These are phyloP conservation scores for Jamesozyma lodderae DNA, from an alignment of 805 yeast genomes.

Conservation along the genomic window DNA sequence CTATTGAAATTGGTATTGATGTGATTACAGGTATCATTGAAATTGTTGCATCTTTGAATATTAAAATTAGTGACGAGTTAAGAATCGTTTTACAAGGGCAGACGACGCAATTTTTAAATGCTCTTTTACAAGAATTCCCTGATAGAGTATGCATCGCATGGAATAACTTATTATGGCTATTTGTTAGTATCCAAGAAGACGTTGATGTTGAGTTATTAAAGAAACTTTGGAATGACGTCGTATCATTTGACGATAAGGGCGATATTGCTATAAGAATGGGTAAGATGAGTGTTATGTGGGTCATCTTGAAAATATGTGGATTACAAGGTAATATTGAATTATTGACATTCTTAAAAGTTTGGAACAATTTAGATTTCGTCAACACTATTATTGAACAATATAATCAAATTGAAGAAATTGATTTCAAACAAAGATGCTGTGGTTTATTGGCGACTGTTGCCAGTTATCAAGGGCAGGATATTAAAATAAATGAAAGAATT, in stretches of 20 bases:
- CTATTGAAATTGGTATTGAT: constrained; percentile 66
- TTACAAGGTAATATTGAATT: constrained; percentile 10
- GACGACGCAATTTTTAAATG: constrained; percentile 33
- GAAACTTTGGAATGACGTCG: constrained; percentile 14
- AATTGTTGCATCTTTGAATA: constrained; percentile 29
- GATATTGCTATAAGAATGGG: constrained; percentile 29
- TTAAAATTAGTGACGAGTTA: constrained; percentile 4
- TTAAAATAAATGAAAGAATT: constrained; percentile 37
- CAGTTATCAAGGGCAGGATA: constrained; percentile 33
- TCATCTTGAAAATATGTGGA: constrained; percentile 27
- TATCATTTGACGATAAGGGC: constrained; percentile 9
- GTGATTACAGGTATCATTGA: constrained; percentile 69
- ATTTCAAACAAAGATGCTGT: constrained; percentile 31
- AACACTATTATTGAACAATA: constrained; percentile 16
- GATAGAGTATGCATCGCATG: constrained; percentile 54
- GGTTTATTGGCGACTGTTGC: constrained; percentile 50
- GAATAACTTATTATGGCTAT: constrained; percentile 60
- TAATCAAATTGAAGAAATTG: constrained; percentile 22
- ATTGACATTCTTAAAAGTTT: constrained; percentile 12
- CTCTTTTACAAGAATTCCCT: constrained; percentile 40
- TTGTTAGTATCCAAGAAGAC: constrained; percentile 19
- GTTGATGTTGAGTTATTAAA: constrained; percentile 8
- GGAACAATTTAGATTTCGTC: constrained; percentile 25
- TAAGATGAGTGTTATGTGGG: constrained; percentile 39
- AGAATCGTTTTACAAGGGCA: constrained; percentile 12